Conservation (phyloP, 169 alveolate species). For the Eimeria maxima region DNA sequence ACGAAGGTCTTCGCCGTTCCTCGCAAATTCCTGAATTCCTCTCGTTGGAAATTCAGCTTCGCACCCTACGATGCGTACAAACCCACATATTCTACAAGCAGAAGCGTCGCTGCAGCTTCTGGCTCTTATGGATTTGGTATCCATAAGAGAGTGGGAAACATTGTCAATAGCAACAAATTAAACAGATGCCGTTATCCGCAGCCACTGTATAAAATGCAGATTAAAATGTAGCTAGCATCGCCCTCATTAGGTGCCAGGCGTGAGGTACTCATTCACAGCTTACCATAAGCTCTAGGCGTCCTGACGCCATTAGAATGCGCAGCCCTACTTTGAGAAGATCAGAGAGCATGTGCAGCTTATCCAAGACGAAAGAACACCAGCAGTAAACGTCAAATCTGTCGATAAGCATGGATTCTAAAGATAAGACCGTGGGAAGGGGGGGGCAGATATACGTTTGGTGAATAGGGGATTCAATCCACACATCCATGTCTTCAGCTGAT, state of each 20-base stretch:
- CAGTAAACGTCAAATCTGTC: conserved; percentile 88
- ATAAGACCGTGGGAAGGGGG: conserved; percentile 88
- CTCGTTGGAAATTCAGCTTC: conserved; percentile 90
- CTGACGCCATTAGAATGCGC: conserved; percentile 81
- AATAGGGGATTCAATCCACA: conserved; percentile 81
- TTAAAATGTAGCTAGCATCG: background rate
- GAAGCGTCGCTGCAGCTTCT: background rate
- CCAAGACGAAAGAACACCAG: conserved; percentile 92
- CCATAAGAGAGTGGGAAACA: too few species aligned
- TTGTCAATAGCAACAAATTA: background rate
- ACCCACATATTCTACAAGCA: conserved; percentile 59
- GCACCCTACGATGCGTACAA: conserved; percentile 89
- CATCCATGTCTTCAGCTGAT: conserved; percentile 41
- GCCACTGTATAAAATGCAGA: background rate
- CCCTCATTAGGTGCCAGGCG: background rate
- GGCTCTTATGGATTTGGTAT: background rate
- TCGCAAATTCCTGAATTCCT: conserved; percentile 88
- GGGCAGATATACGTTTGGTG: conserved; percentile 86
- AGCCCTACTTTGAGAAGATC: conserved; percentile 92
- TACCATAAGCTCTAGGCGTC: conserved; percentile 81
- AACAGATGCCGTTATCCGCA: background rate
- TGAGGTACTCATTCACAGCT: background rate
- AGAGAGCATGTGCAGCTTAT: conserved; percentile 91
- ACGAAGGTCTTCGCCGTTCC: conserved; percentile 89
- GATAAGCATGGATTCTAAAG: conserved; percentile 88